A percentile compares a stretch with the other conserved stretches of the same genome.
These are phyloP conservation scores for Leucosporidium yakuticum DNA, from an alignment of 768 basidiomycete genomes.

Conservation along the genomic window DNA sequence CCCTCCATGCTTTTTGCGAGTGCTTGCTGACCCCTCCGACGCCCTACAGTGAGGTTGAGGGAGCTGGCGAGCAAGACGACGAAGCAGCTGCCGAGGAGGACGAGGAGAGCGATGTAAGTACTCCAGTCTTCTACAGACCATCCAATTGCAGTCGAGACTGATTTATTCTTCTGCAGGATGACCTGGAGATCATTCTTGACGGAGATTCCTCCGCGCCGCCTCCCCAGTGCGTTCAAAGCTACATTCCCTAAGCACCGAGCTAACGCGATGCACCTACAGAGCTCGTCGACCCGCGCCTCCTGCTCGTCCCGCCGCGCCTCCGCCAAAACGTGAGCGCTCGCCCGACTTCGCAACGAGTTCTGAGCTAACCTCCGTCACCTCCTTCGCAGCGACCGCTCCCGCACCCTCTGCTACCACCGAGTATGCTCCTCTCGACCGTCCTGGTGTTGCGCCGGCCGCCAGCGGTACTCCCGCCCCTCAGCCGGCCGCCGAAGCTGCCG, in stretches of 20 bases:
- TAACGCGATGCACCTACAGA: conserved; percentile 15
- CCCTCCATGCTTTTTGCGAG: too few relatives aligned
- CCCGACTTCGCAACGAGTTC: conserved; percentile 1
- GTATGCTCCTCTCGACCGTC: conserved; percentile 48
- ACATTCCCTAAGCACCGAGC: conserved; percentile 8
- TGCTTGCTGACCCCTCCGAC: too few relatives aligned
- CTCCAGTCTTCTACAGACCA: conserved; percentile 24
- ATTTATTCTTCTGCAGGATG: conserved; percentile 46
- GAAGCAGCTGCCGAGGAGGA: conserved; percentile 47
- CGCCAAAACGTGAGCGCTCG: conserved; percentile 1
- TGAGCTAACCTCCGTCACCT: neutral
- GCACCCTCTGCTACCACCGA: neutral
- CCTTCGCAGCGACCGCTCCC: neutral
- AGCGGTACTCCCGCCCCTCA: conserved; percentile 41
- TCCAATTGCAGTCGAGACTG: conserved; percentile 17
- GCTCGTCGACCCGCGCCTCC: conserved; percentile 40
- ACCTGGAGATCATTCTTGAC: conserved; percentile 89
- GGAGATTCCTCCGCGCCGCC: conserved; percentile 56
- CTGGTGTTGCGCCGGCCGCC: conserved; percentile 52
- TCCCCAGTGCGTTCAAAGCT: conserved; percentile 51
- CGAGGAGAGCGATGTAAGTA: conserved; percentile 51
- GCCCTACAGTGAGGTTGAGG: conserved; percentile 42
- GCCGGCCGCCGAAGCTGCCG: neutral
- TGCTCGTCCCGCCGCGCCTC: conserved; percentile 5
- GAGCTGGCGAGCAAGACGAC: conserved; percentile 47